Conservation (phyloP, 2,329 filamentous ascomycete species). For the Fusarium fujikuroi region DNA sequence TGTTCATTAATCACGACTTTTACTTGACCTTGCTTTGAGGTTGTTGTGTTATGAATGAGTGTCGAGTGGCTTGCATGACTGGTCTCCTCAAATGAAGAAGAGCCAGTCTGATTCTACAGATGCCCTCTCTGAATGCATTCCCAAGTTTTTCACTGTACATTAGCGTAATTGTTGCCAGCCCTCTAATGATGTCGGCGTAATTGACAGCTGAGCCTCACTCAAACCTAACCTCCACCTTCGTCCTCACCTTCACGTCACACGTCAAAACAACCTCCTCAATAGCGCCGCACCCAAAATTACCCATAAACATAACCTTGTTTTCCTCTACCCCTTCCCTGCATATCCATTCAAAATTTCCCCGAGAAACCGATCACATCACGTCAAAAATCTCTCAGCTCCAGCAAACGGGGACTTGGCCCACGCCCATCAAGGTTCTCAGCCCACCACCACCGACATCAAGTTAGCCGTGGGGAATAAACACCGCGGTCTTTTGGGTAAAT, state of each 20-base stretch:
- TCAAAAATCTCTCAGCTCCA: conserved; percentile 16
- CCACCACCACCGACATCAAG: background rate
- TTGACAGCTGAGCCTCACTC: background rate
- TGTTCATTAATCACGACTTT: conserved; percentile 5
- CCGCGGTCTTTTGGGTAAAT: background rate
- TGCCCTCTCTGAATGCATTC: background rate
- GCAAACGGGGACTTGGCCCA: conserved; percentile 8
- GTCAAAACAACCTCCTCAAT: conserved; percentile 13
- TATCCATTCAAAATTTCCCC: background rate
- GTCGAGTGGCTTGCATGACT: background rate
- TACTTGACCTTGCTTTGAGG: background rate
- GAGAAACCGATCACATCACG: background rate
- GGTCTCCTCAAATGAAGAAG: background rate
- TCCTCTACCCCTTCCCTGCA: conserved; percentile 6
- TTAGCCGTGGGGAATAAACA: background rate
- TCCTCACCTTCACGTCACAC: background rate
- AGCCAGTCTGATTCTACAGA: background rate
- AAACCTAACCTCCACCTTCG: background rate
- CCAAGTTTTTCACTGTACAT: accelerated
- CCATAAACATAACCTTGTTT: conserved; percentile 36
- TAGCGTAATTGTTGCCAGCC: background rate
- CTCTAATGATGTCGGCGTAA: no score
- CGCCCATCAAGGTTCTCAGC: conserved; percentile 42
- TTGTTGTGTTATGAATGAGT: background rate
- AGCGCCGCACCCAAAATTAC: conserved; percentile 19